Evolutionary conservation across 2,329 filamentous ascomycete genomes (phyloP).

Genomic region (Bipolaris gigantea): DNA sequence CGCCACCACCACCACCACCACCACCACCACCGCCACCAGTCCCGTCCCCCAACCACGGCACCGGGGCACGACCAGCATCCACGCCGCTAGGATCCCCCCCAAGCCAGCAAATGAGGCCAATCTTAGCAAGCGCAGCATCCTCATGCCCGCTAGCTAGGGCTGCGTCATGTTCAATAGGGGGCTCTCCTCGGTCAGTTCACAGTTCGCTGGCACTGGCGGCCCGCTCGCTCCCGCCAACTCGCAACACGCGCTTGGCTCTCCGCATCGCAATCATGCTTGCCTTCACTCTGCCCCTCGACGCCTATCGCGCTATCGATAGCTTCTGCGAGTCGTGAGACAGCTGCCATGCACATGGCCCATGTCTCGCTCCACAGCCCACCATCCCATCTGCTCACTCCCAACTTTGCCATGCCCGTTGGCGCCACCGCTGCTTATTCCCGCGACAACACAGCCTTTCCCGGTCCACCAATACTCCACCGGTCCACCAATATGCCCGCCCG

Average conservation of each 20-base stretch:
- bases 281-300: slow-evolving; percentile 21
- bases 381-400: too few species aligned
- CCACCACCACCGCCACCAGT: background rate
- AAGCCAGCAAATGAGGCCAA: slow-evolving; percentile 23
- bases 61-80: slow-evolving; percentile 13
- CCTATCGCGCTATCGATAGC: slow-evolving; percentile 17
- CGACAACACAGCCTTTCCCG: background rate
- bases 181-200: slow-evolving; percentile 17
- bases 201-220: slow-evolving; percentile 21
- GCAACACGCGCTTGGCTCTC: slow-evolving; percentile 26
- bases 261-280: slow-evolving; percentile 34
- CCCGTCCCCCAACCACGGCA: slow-evolving; percentile 8
- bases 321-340: slow-evolving; percentile 5
- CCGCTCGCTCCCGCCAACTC: slow-evolving; percentile 18
- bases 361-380: too few species aligned
- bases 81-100: slow-evolving; percentile 15
- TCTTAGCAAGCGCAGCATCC: slow-evolving; percentile 26
- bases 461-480: background rate
- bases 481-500: background rate
- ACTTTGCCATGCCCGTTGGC: too few species aligned
- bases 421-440: background rate
- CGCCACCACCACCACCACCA: too few species aligned
- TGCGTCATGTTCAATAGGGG: slow-evolving; percentile 18
- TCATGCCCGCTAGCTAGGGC: slow-evolving; percentile 20
- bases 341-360: background rate